Percentiles rank a stretch among this genome's conserved stretches.
These are phyloP conservation scores for Globomyces pollinis-pini DNA, from an alignment of 192 early-diverging fungal species.

Conservation along the genomic window DNA sequence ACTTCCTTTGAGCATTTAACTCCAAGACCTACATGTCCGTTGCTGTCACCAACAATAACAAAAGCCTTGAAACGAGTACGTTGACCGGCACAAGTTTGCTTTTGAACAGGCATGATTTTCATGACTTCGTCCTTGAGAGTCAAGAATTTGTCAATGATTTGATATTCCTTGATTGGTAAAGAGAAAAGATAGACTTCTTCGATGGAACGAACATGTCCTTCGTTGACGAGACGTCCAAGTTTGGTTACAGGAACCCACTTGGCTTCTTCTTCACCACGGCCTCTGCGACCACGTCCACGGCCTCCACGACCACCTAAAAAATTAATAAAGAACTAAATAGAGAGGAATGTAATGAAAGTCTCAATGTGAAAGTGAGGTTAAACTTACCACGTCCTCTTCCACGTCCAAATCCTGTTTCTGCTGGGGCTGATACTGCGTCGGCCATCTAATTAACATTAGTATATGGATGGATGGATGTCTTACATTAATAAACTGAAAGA, in stretches of 20 bases:
- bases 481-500: no score
- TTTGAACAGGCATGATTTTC: conserved; percentile 99
- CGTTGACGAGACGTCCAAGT: conserved; percentile 97
- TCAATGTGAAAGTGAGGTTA: no score
- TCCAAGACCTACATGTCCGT: conserved; percentile 98
- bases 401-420: neutral
- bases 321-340: no score
- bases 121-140: conserved; percentile 98
- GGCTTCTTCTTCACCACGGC: conserved; percentile 79
- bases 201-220: conserved; percentile 92
- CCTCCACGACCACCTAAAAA: conserved; percentile 31
- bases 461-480: no score
- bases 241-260: conserved; percentile 95
- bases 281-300: conserved; percentile 59
- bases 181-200: conserved; percentile 98
- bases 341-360: no score
- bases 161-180: conserved; percentile 99
- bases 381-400: no score
- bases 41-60: conserved; percentile 93
- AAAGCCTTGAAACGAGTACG: conserved; percentile 99
- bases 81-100: conserved; percentile 99
- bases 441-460: no score
- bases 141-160: conserved; percentile 94
- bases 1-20: conserved; percentile 99
- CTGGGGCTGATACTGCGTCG: neutral